Evolutionary conservation across 1,284 basidiomycete species (phyloP).

Genomic region (Papiliotrema terrestris): DNA sequence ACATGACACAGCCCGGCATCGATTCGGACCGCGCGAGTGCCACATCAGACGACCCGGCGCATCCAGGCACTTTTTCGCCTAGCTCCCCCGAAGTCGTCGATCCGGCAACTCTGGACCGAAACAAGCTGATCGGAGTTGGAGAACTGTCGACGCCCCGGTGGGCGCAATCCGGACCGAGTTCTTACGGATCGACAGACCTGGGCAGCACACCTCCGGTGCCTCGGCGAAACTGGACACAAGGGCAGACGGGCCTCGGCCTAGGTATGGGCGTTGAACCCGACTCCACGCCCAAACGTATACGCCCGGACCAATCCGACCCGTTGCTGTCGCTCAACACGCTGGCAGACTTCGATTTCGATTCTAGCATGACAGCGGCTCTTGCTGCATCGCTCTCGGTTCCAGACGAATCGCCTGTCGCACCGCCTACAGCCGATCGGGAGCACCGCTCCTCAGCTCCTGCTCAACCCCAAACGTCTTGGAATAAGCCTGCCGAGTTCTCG

Average conservation of each 20-base stretch:
- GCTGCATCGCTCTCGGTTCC: constrained; percentile 33
- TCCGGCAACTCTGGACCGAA: constrained; percentile 78
- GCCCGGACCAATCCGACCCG: not conserved
- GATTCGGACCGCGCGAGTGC: constrained; percentile 28
- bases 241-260: constrained; percentile 15
- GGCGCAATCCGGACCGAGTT: constrained; percentile 49
- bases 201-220: constrained; percentile 1
- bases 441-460: constrained; percentile 16
- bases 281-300: constrained; percentile 2
- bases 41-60: not conserved
- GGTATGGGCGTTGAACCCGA: constrained; percentile 27
- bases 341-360: constrained; percentile 40
- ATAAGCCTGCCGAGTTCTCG: constrained; percentile 7
- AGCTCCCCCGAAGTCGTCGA: constrained; percentile 51
- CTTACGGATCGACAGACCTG: not conserved
- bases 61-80: constrained; percentile 18
- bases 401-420: constrained; percentile 9
- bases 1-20: constrained; percentile 8
- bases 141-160: constrained; percentile 97
- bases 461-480: not conserved
- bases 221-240: constrained; percentile 12
- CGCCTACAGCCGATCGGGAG: constrained; percentile 5
- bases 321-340: constrained; percentile 1
- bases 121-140: constrained; percentile 86
- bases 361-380: constrained; percentile 34